Conservation (phyloP, 495 filamentous ascomycete species). For the Chlorociboria aeruginascens region DNA sequence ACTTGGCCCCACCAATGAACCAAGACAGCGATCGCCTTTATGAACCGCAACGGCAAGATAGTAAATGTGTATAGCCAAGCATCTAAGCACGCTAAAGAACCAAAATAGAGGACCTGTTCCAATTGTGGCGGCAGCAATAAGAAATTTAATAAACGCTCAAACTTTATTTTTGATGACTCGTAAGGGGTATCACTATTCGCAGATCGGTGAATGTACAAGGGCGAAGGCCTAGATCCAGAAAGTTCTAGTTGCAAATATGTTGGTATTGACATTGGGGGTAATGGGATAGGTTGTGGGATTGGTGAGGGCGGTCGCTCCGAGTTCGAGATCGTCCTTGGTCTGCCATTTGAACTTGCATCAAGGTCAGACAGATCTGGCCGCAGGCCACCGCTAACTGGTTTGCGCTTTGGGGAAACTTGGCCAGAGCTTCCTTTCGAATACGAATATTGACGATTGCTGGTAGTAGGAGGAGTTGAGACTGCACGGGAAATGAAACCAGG, state of each 20-base stretch:
- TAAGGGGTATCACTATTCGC: conserved; percentile 67
- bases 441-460: conserved; percentile 6
- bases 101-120: conserved; percentile 82
- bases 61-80: conserved; percentile 97
- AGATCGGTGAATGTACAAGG: conserved; percentile 76
- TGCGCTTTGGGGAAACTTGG: conserved; percentile 13
- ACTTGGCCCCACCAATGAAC: conserved; percentile 59
- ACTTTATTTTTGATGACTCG: conserved; percentile 91
- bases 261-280: conserved; percentile 77
- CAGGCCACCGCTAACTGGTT: conserved; percentile 1
- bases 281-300: conserved; percentile 31
- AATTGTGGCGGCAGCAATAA: conserved; percentile 67
- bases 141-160: conserved; percentile 88
- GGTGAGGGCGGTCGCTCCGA: conserved; percentile 10
- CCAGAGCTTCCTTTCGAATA: conserved; percentile 11
- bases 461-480: conserved; percentile 7
- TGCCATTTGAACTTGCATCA: neutral
- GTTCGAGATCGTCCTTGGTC: neutral
- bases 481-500: conserved; percentile 13
- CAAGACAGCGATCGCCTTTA: conserved; percentile 69
- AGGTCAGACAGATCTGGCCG: conserved; percentile 17
- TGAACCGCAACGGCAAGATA: conserved; percentile 80
- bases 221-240: conserved; percentile 67
- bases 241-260: conserved; percentile 85
- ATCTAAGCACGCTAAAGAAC: conserved; percentile 80